phyloP scores from a whole-genome alignment of 805 yeast species.

The Debaryomyces prosopidis region DNA sequence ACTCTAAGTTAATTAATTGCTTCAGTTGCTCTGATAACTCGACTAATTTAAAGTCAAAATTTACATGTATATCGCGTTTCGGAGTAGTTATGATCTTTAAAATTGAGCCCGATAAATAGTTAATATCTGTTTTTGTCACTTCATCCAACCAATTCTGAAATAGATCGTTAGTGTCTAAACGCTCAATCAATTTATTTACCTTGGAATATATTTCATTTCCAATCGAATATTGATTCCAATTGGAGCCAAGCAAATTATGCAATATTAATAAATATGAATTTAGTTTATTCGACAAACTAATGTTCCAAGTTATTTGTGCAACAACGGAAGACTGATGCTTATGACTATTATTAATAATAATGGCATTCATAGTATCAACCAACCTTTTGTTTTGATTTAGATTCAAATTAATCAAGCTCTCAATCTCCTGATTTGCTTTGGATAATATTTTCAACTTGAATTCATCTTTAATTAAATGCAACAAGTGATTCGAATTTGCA shows the following conservation, averaged over 20 bases:
- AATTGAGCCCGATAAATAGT: conserved; percentile 9
- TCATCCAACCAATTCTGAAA: conserved; percentile 51
- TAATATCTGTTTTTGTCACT: neutral
- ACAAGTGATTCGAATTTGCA: conserved; percentile 14
- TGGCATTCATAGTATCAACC: neutral
- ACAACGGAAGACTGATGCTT: conserved; percentile 2
- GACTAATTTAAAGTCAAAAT: conserved; percentile 49
- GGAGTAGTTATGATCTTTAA: conserved; percentile 4
- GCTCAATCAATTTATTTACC: conserved; percentile 43
- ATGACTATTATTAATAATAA: neutral
- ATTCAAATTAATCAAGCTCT: conserved; percentile 15
- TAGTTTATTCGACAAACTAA: conserved; percentile 20
- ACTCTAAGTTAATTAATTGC: conserved; percentile 49
- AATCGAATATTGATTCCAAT: conserved; percentile 38
- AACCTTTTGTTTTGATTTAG: conserved; percentile 3
- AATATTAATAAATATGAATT: conserved; percentile 24
- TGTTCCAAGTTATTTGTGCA: conserved; percentile 15
- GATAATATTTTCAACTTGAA: conserved; percentile 32
- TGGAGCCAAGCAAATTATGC: conserved; percentile 27
- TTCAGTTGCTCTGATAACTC: conserved; percentile 54
- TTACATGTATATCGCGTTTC: conserved; percentile 38
- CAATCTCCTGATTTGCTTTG: conserved; percentile 28
- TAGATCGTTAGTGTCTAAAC: conserved; percentile 42
- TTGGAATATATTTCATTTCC: conserved; percentile 64
- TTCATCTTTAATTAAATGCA: conserved; percentile 35